Base-by-base conservation (phyloP, 345 rosid genomes). In the Heritiera littoralis region DNA sequence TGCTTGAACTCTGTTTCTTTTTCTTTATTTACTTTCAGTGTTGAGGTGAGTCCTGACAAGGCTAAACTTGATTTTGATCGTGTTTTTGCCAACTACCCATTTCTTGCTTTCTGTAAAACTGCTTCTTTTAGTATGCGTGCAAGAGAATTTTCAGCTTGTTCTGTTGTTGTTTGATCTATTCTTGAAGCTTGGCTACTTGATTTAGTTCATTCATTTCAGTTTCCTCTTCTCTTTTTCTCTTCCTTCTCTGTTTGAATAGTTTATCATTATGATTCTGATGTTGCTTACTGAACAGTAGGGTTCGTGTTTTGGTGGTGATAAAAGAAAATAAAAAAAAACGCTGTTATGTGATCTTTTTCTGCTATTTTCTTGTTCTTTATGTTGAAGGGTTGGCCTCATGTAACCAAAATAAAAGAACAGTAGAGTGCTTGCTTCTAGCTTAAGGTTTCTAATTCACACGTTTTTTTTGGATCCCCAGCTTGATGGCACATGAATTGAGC, bases 251-350 rank as follows among this genome's bases (percentile, higher is more conserved):
- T 59, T 35, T 35, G 38, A 35, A 35, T 35, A 35, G 3, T 35
- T 60, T 52, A 38, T 35, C 20, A 30, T 30, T 63, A 23, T 75
- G 77, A 58, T 58, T 74, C 77, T 20, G 41, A 41, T 48, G 3
- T 23, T 71, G 56, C 59, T 7, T 71, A 35, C 40, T 49, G 40
- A 72, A 54, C 48, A 0, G 17, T 72, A 49, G 14, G 14, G 20
- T 35, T 38, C 45, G 30, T 54, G 35, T 54, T 54, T 54, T 71
- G 14, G 48, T 54, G 10, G 32, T 55, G 13, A 4, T 52, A 30
- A 48, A 49, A 13, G n/a, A 28, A 30, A 51, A 23, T 23, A 30
- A 17, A 8, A 32, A 8, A 8, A 8, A 35, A 35, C 23, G 1
- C 13, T 14, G 20, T 59, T 51, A 23, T 23, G 41, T 30, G 30